Base-by-base conservation (phyloP, 2,329 filamentous ascomycete species). In the Fusarium camptoceras region DNA sequence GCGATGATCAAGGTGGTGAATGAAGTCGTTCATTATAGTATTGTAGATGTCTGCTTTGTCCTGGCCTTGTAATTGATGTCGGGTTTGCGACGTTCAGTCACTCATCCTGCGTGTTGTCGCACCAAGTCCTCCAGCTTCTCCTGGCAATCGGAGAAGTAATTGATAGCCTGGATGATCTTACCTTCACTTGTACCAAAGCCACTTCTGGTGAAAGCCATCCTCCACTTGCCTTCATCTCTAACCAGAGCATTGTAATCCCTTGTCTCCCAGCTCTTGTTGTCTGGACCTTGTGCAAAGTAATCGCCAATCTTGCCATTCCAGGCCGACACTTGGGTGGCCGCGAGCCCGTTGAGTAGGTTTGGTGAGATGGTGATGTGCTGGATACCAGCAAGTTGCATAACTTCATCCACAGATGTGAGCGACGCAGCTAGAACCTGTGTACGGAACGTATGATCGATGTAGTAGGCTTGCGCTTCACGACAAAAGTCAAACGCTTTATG, bases 301-400 rank as follows among this genome's bases (percentile, higher is more conserved):
- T 63, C 71, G 1, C 77, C 77, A 1, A 79, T 50, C 34, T 78
- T 68, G 3, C 77, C 77, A 30, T 76, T 62, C 76, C 78, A 77
- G 1, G 74, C 56, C 6, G 78, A 74, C 8, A 76, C 70, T 1
- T 80, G 73, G 15, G 80, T 80, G 15, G 78, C 76, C 0, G 82
- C 78, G n/a, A 89, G 79, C 34, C 83, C 78, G 11, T 76, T 76
- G 27, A 91, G 78, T 4, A 90, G 76, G 1, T 77, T 78, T 0
- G 88, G 87, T 0, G 87, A 81, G 37, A 91, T 81, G 0, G 88
- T 90, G 24, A 91, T 85, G 73, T 89, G 86, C 39, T 88, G 80
- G 3, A 85, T 84, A 1, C 88, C 87, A 3, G 86, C 86, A 3
- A 91, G 80, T 47, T 80, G 80, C 80, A 88, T 85, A n/a, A 88